phyloP scores from a whole-genome alignment of 805 yeast species.

The Kodamaea lidongshanica region DNA sequence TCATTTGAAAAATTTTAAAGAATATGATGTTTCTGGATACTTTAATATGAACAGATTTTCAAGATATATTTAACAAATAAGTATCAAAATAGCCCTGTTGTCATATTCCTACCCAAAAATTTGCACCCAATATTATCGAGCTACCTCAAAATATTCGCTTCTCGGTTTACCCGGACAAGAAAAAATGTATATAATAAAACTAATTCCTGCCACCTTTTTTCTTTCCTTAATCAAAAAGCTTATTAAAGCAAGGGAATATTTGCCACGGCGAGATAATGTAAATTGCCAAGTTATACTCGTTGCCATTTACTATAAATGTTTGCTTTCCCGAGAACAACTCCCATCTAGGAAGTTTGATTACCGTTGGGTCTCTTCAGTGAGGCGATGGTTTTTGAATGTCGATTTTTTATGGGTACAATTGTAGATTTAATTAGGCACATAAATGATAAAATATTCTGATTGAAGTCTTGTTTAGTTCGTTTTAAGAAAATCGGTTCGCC shows the following conservation, averaged over 20 bases:
- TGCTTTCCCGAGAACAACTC: slow-evolving; percentile 48
- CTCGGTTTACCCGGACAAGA: slow-evolving; percentile 9
- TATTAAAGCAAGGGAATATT: slow-evolving; percentile 46
- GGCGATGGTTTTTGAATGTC: slow-evolving; percentile 59
- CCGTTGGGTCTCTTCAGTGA: slow-evolving; percentile 46
- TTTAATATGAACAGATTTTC: no score
- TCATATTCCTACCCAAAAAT: no score
- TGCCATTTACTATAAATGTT: slow-evolving; percentile 46
- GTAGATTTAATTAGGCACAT: no score
- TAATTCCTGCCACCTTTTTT: slow-evolving; percentile 11
- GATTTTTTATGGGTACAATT: slow-evolving; percentile 42
- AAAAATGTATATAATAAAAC: slow-evolving; percentile 7
- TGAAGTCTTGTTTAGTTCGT: no score
- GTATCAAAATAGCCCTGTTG: no score
- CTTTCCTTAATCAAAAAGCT: slow-evolving; percentile 51
- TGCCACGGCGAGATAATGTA: slow-evolving; percentile 66
- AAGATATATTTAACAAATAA: no score
- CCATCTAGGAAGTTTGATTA: slow-evolving; percentile 59
- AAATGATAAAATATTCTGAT: no score
- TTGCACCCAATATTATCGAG: no score
- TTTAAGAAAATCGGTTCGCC: no score
- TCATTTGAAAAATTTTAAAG: no score
- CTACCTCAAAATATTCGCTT: no score
- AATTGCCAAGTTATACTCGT: slow-evolving; percentile 56
- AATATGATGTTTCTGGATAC: no score